Evolutionary conservation across 257 asterid species (phyloP), one percentile per base, ranked within the genome.

Genomic region (Gentiana macrophylla): DNA sequence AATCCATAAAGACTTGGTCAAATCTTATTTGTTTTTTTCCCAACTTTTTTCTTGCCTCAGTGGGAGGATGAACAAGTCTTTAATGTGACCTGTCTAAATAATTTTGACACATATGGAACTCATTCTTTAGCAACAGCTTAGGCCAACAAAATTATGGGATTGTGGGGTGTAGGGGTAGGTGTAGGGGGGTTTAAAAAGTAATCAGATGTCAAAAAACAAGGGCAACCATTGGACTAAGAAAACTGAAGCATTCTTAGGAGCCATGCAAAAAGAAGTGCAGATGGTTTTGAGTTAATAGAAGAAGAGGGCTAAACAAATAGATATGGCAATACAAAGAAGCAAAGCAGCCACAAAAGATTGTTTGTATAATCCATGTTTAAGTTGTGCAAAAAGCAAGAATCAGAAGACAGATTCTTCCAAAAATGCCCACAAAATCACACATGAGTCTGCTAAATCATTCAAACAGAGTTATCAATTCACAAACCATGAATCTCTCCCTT

Each of bases 401-500:
- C 74, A 69, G 58, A 3, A 66, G 43, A 32, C 66, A 10, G 5
- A 67, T 12, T 24, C 74, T 32, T 9, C 69, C 67, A 6, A 46
- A 70, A 41, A 43, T 67, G 11, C 57, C 76, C 1, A 35, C 56
- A 33, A 45, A 45, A 72, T 76, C 44, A 80, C 74, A 34, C 65
- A 45, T 2, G 67, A 76, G 15, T 83, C 83, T 70, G 13, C 51
- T 37, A 43, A 77, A 6, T 75, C 89, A 55, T 55, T 83, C 57
- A 81, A 68, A 4, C 74, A 84, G 32, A 64, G 61, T 74, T 43
- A 77, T 41, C 59, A 44, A 3, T 85, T 86, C 72, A 89, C 95
- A 37, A 86, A 89, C 58, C 97, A 79, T 66, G 97, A 89, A 7
- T 74, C 90, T 6, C 76, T 89, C 33, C 95, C 97, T 43, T 65